Conservation (phyloP, 257 asterid genomes). For the Jacaranda copaia region DNA sequence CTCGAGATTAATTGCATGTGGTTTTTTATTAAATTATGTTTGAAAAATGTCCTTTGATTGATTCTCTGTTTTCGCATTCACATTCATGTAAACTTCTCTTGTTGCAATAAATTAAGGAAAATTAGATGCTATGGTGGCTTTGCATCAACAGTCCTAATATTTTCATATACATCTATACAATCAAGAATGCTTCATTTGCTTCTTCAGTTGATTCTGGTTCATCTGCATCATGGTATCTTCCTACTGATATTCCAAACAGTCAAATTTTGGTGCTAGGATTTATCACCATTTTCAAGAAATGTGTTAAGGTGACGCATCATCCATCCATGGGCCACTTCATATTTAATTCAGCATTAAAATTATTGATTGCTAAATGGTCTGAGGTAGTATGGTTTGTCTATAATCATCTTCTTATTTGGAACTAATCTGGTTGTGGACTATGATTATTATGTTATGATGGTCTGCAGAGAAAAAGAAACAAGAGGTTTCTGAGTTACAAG, state of each 20-base stretch:
- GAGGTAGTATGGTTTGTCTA: conserved; percentile 12
- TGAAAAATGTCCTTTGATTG: background rate
- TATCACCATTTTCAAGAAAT: conserved; percentile 6
- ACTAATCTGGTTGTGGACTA: conserved; percentile 27
- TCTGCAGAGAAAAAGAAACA: conserved; percentile 73
- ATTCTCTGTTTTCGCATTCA: background rate
- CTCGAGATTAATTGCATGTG: no score
- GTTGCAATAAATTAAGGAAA: conserved; percentile 1
- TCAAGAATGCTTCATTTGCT: background rate
- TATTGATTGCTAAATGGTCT: conserved; percentile 16
- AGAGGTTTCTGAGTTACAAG: conserved; percentile 68
- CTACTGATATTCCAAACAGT: conserved; percentile 6
- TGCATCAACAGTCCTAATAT: background rate
- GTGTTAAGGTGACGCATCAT: background rate
- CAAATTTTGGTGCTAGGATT: conserved; percentile 3
- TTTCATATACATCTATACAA: conserved; percentile 2
- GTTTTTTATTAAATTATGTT: no score
- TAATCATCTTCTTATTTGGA: conserved; percentile 21
- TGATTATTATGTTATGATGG: conserved; percentile 31
- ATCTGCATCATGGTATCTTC: conserved; percentile 16
- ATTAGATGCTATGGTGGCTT: background rate
- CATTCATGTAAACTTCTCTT: background rate
- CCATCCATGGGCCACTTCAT: conserved; percentile 8
- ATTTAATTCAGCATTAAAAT: conserved; percentile 28
- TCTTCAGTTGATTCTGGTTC: conserved; percentile 2